Evolutionary conservation across 768 basidiomycete genomes (phyloP).

Genomic region (Tricholoma flavovirens): DNA sequence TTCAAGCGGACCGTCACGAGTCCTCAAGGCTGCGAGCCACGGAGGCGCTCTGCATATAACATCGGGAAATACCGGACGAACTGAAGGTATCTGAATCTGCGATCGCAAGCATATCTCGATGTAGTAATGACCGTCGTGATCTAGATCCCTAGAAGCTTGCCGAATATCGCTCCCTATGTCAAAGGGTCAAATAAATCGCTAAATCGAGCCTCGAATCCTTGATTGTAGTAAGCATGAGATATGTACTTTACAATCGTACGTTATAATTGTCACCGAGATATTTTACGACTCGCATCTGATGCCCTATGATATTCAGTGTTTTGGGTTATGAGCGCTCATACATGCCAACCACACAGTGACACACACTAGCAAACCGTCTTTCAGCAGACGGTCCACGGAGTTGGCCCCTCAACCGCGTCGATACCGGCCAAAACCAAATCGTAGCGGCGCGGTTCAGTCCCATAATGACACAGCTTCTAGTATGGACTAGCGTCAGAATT

Average conservation of each 20-base stretch:
- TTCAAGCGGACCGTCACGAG: neutral
- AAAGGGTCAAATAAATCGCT: neutral
- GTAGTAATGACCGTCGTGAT: neutral
- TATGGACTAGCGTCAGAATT: neutral
- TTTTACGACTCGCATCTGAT: slow-evolving; percentile 14
- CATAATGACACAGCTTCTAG: neutral
- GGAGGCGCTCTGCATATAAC: neutral
- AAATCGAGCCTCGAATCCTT: neutral
- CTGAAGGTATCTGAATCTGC: too few species aligned
- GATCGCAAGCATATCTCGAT: too few species aligned
- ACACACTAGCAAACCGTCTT: neutral
- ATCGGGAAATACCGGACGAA: neutral
- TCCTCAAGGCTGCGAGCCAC: too few species aligned
- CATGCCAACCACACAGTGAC: neutral
- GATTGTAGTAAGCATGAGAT: neutral
- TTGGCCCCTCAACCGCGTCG: neutral
- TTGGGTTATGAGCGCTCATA: neutral
- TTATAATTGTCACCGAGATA: slow-evolving; percentile 10
- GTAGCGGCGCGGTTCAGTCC: neutral
- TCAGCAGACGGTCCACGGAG: too few species aligned
- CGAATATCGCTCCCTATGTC: neutral
- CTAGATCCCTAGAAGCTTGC: neutral
- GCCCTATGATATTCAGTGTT: neutral
- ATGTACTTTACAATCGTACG: neutral
- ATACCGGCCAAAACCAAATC: neutral